phyloP scores from a whole-genome alignment of 495 filamentous ascomycete species.

The Podospora pseudopauciseta region DNA sequence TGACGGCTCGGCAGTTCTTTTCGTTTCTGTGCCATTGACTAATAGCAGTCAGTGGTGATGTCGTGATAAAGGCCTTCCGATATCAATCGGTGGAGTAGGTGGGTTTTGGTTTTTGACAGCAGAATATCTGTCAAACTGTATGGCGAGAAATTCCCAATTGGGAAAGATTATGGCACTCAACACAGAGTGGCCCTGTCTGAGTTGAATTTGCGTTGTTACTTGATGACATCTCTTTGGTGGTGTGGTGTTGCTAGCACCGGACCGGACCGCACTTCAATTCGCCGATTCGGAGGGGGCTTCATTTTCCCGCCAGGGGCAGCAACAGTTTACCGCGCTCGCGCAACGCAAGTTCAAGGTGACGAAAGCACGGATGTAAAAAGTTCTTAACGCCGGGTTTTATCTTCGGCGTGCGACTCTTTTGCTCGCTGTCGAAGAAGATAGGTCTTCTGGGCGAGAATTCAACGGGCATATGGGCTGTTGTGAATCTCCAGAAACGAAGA shows the following conservation, averaged over 20 bases:
- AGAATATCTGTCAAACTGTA: neutral
- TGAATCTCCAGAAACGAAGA: no score
- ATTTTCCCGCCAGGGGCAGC: conserved; percentile 4
- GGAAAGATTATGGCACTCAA: neutral
- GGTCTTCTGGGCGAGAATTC: conserved; percentile 1
- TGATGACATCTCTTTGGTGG: neutral
- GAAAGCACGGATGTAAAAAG: neutral
- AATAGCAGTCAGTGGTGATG: conserved; percentile 2
- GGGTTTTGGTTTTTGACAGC: neutral
- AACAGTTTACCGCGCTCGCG: conserved; percentile 6
- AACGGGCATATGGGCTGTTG: neutral
- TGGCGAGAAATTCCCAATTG: neutral
- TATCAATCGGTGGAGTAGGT: conserved; percentile 3
- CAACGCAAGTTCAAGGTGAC: conserved; percentile 5
- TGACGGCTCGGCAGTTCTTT: conserved; percentile 18
- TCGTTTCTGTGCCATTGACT: neutral
- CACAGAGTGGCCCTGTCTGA: neutral
- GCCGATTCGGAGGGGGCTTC: conserved; percentile 7
- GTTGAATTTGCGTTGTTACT: neutral
- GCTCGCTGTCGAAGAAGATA: neutral
- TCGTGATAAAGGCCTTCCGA: neutral
- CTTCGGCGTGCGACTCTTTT: neutral
- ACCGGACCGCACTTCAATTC: conserved; percentile 11
- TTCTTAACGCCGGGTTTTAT: neutral
- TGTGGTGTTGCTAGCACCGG: neutral